A percentile compares a stretch with the other conserved stretches of the same genome.
Conservation (phyloP, 2,329 filamentous ascomycete genomes). For the Calycina marina region DNA sequence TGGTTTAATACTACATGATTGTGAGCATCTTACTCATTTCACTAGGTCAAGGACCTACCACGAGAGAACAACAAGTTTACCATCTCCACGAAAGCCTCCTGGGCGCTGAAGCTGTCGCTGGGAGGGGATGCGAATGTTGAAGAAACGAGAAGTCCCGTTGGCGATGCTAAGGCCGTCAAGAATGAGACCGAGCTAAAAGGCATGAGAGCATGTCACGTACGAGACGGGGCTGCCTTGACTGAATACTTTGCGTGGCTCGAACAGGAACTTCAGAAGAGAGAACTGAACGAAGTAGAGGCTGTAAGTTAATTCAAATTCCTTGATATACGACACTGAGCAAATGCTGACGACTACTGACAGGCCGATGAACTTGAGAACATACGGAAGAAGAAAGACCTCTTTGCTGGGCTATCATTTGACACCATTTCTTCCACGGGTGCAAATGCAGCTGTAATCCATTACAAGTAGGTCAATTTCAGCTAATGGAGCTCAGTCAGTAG, state of each 20-base stretch:
- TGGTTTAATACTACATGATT: too few species aligned
- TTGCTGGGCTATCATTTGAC: slow-evolving; percentile 82
- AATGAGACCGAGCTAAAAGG: slow-evolving; percentile 80
- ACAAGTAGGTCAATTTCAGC: too few species aligned
- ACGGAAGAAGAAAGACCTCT: slow-evolving; percentile 54
- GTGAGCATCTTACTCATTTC: too few species aligned
- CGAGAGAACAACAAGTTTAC: slow-evolving; percentile 47
- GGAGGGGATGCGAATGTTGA: slow-evolving; percentile 79
- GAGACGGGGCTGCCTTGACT: slow-evolving; percentile 79
- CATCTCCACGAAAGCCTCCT: slow-evolving; percentile 79
- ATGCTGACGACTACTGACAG: too few species aligned
- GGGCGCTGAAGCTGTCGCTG: slow-evolving; percentile 76
- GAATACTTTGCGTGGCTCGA: slow-evolving; percentile 97
- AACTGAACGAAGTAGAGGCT: slow-evolving; percentile 77
- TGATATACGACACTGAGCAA: too few species aligned
- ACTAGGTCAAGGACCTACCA: slow-evolving; percentile 34
- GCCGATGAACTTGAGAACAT: slow-evolving; percentile 79
- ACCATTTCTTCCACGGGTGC: slow-evolving; percentile 92
- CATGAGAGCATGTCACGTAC: slow-evolving; percentile 86
- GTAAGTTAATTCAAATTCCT: too few species aligned
- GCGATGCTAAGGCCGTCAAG: slow-evolving; percentile 87
- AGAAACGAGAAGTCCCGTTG: slow-evolving; percentile 73
- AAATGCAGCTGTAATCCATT: slow-evolving; percentile 81
- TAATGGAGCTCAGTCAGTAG: too few species aligned
- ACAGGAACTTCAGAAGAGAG: slow-evolving; percentile 65